A percentile compares a stretch with the other conserved stretches of the same genome.
Evolutionary conservation across 164 flowering plant genomes (phyloP).

Genomic region (Aristolochia contorta): DNA sequence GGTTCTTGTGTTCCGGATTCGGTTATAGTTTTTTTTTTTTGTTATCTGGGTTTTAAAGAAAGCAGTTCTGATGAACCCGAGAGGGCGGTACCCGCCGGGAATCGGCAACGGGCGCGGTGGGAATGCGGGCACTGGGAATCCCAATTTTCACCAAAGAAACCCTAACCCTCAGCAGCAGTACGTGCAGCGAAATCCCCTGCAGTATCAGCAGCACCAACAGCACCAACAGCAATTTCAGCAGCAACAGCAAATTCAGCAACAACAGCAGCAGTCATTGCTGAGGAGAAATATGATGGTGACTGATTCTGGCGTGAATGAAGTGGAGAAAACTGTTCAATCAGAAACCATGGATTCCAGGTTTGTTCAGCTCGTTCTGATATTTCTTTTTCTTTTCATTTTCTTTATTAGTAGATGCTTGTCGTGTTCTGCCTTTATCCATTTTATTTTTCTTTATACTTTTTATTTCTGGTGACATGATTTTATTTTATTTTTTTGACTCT

Average conservation of each 20-base stretch:
- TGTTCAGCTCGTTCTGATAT: not conserved
- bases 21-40: no score
- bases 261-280: slow-evolving; percentile 78
- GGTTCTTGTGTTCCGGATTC: no score
- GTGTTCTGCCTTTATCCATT: no score
- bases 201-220: slow-evolving; percentile 13
- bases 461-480: no score
- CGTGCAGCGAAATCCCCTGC: slow-evolving; percentile 42
- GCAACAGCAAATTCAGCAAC: slow-evolving; percentile 19
- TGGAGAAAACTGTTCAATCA: slow-evolving; percentile 80
- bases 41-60: no score
- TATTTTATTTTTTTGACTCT: no score
- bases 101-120: slow-evolving; percentile 56
- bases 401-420: no score
- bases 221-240: slow-evolving; percentile 7
- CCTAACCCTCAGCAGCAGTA: slow-evolving; percentile 56
- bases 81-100: slow-evolving; percentile 91
- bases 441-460: no score
- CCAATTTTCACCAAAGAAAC: slow-evolving; percentile 44
- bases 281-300: slow-evolving; percentile 45
- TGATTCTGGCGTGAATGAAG: slow-evolving; percentile 50
- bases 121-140: slow-evolving; percentile 11
- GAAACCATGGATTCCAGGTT: slow-evolving; percentile 68
- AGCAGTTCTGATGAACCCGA: slow-evolving; percentile 31
- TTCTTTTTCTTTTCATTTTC: not conserved